These are phyloP conservation scores for Scedosporium dehoogii DNA, from an alignment of 2,329 filamentous ascomycete species.

Conservation along the genomic window DNA sequence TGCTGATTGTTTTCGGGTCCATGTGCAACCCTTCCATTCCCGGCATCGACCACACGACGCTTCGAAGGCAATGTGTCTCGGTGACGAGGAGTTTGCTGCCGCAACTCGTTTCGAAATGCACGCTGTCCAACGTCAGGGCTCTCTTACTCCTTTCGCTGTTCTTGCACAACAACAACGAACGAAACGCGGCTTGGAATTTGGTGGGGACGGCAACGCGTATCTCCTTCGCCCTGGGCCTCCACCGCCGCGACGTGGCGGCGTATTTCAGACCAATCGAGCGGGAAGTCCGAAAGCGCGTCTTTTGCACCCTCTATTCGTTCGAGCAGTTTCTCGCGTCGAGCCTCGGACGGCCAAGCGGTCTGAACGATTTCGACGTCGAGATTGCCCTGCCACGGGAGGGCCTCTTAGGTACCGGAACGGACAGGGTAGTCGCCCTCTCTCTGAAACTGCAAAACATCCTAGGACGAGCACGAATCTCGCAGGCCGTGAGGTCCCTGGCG, in stretches of 20 bases:
- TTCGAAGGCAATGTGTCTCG: slow-evolving; percentile 16
- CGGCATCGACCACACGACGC: slow-evolving; percentile 17
- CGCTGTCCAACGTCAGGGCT: slow-evolving; percentile 21
- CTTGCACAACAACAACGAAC: slow-evolving; percentile 27
- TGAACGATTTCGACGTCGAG: slow-evolving; percentile 25
- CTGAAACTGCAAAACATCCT: slow-evolving; percentile 20
- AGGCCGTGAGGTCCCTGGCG: slow-evolving; percentile 7
- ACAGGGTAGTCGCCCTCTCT: slow-evolving; percentile 20
- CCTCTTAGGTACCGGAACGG: slow-evolving; percentile 17
- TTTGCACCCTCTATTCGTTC: slow-evolving; percentile 25
- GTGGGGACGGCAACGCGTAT: slow-evolving; percentile 22
- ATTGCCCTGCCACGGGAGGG: slow-evolving; percentile 19
- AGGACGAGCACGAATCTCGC: slow-evolving; percentile 15
- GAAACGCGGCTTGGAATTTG: slow-evolving; percentile 26
- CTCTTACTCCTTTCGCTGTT: slow-evolving; percentile 23
- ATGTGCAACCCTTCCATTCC: slow-evolving; percentile 16
- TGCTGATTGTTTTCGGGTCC: slow-evolving; percentile 26
- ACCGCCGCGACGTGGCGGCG: slow-evolving; percentile 18
- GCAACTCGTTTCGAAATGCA: slow-evolving; percentile 20
- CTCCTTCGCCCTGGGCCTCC: slow-evolving; percentile 21
- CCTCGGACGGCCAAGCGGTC: slow-evolving; percentile 23
- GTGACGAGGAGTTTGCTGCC: slow-evolving; percentile 17
- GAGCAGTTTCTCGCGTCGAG: slow-evolving; percentile 26
- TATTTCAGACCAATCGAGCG: slow-evolving; percentile 22
- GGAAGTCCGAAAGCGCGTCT: slow-evolving; percentile 23